These are phyloP conservation scores for Sclerotinia glacialis DNA, from an alignment of 2,329 filamentous ascomycete species.

Conservation along the genomic window DNA sequence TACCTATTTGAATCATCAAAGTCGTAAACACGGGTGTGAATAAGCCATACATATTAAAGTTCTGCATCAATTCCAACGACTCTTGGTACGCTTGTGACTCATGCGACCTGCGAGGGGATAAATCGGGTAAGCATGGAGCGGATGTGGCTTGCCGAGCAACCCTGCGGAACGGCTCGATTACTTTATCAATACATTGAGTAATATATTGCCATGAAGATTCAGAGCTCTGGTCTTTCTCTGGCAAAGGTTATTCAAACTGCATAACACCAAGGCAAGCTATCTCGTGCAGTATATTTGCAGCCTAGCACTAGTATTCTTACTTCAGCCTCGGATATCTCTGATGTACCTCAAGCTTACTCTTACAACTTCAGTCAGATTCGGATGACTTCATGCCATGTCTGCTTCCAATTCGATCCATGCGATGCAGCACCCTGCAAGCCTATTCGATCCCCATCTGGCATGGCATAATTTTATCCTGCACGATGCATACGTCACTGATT, in stretches of 20 bases:
- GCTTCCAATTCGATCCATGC: neutral
- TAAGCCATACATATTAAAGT: neutral
- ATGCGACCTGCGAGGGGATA: neutral
- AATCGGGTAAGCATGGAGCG: neutral
- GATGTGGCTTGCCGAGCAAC: neutral
- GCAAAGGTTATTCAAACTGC: neutral
- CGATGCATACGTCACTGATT: neutral
- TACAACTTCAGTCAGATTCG: neutral
- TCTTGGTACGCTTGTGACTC: neutral
- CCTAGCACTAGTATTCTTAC: neutral
- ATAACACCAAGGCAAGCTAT: neutral
- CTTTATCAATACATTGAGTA: neutral
- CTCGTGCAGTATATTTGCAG: neutral
- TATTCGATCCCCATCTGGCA: neutral
- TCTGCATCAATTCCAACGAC: neutral
- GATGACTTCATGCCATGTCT: neutral
- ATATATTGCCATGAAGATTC: neutral
- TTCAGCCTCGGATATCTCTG: neutral
- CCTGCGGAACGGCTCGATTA: neutral
- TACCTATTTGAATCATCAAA: neutral
- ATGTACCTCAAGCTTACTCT: neutral
- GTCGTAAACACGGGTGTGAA: neutral
- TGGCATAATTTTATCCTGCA: neutral
- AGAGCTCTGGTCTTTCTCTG: neutral
- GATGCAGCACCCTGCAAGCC: neutral